These are phyloP conservation scores for Lachnellula arida DNA, from an alignment of 2,329 filamentous ascomycete genomes.

Conservation along the genomic window DNA sequence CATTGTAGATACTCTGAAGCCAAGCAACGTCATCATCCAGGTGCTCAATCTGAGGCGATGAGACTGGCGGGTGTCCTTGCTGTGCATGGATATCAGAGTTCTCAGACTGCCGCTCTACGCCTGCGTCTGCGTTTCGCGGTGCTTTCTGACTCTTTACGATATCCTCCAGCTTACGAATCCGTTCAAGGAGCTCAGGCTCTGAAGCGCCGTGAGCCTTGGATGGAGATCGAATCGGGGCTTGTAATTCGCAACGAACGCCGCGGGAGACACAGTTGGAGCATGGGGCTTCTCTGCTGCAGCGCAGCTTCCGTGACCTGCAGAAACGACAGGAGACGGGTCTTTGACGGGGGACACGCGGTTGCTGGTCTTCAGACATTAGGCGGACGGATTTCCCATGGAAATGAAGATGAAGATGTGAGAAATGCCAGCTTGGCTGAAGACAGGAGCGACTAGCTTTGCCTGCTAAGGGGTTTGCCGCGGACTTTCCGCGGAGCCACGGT, in stretches of 20 bases:
- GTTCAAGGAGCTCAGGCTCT: conserved; percentile 10
- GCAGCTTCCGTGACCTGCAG: conserved; percentile 3
- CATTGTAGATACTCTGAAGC: conserved; percentile 9
- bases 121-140: neutral
- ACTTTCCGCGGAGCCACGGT: neutral
- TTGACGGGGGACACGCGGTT: neutral
- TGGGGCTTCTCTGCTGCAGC: conserved; percentile 9
- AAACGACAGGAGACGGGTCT: conserved; percentile 8
- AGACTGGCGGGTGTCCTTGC: neutral
- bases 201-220: neutral
- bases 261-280: conserved; percentile 18
- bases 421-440: neutral
- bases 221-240: neutral
- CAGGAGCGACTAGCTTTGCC: neutral
- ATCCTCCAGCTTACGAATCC: conserved; percentile 11
- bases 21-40: conserved; percentile 8
- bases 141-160: conserved; percentile 3
- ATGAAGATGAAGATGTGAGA: neutral
- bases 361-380: neutral
- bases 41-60: conserved; percentile 1
- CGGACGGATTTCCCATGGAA: neutral
- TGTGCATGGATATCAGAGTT: neutral
- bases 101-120: neutral
- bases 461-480: neutral
- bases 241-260: conserved; percentile 9